Evolutionary conservation across 2,329 filamentous ascomycete genomes (phyloP), one percentile per base, ranked within the genome.

Genomic region (Alternaria novae-zelandiae): DNA sequence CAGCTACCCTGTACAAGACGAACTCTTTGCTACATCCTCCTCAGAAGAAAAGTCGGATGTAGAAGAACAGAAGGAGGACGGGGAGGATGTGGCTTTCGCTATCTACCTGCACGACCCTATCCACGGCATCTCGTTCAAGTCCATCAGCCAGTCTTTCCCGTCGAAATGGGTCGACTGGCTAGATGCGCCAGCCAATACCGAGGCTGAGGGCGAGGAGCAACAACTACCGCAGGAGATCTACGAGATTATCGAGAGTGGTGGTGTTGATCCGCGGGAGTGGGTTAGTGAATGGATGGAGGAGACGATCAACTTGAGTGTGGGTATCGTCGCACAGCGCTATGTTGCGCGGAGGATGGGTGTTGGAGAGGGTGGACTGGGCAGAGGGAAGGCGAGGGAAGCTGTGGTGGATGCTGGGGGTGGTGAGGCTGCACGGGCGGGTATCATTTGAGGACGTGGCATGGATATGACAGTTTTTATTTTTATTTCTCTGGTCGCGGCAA

Each of bases 271-370:
- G 0, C 87, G 96, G 61, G 96, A 99, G 80, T 99, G 96, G 96
- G 92, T 97, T 41, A 91, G 94, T 4, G 96, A 98, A 80, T 99
- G 96, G 96, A 87, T 99, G 50, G 95, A 98, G 82, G 95, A 98
- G 82, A 83, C 90, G 0, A 85, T 99, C 30, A 89, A 85, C 44
- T 83, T 98, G 53, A 88, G 89, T 4, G 88, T 96, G 0, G 95
- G 96, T 17, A 84, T 97, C 8, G 90, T 98, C 4, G 96, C 96
- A 3, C 96, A 99, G 85, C 86, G 94, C 67, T 99, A 99, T 78
- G 96, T 99, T 20, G 95, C 96, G 5, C 88, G 92, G 65, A 86
- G 96, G 60, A 99, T 99, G 96, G 95, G 96, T 12, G 95, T 99
- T 10, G 95, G 95, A 12, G 93, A 97, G 80, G 91, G 92, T 74